Conservation (phyloP, 257 asterid genomes). For the Solanum rostratum region DNA sequence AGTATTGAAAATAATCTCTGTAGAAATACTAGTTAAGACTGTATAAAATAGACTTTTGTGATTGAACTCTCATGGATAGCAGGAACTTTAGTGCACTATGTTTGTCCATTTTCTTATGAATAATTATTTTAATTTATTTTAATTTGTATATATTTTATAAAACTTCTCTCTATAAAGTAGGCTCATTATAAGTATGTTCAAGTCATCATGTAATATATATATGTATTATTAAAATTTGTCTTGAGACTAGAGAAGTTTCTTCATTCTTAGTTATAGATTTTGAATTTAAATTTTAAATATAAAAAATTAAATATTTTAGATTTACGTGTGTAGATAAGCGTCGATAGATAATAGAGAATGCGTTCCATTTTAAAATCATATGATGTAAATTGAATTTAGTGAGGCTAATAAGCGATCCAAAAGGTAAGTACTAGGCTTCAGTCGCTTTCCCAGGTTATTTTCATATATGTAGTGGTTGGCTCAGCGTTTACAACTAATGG, state of each 20-base stretch:
- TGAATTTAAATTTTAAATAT: background rate
- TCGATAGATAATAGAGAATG: background rate
- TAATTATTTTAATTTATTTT: background rate
- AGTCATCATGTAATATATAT: background rate
- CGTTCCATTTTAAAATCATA: background rate
- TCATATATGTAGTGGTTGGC: background rate
- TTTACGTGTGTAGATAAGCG: background rate
- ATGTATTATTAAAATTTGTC: background rate
- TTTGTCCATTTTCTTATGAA: background rate
- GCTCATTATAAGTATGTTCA: background rate
- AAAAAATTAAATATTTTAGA: background rate
- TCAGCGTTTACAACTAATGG: background rate
- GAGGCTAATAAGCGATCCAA: background rate
- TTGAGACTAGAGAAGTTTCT: background rate
- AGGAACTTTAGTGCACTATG: fast-evolving
- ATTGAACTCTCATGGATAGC: fast-evolving
- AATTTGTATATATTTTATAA: too few relatives aligned
- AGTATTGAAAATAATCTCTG: too few relatives aligned
- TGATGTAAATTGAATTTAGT: background rate
- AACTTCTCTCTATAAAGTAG: too few relatives aligned
- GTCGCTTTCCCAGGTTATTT: background rate
- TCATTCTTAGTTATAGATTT: background rate
- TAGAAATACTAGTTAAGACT: too few relatives aligned
- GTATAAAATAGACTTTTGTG: too few relatives aligned
- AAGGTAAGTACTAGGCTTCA: background rate